Conservation (phyloP, 2,329 filamentous ascomycete genomes). For the Ophiostoma triangulosporum region DNA sequence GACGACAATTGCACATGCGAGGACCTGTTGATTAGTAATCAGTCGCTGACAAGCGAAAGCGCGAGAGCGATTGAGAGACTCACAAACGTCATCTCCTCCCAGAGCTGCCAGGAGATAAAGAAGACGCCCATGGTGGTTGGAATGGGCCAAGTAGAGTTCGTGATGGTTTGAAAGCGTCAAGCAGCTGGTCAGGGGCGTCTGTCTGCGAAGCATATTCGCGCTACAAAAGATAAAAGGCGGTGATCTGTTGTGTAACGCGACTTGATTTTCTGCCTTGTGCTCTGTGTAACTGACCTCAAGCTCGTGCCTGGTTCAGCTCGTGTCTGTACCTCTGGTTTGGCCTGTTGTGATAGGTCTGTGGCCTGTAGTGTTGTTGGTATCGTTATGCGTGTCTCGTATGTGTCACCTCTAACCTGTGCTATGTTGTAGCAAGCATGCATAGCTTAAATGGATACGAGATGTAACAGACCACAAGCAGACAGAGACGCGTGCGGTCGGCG, state of each 20-base stretch:
- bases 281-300: too few relatives aligned
- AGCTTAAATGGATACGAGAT: too few relatives aligned
- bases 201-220: background rate
- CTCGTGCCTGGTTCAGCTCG: too few relatives aligned
- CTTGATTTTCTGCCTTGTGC: background rate
- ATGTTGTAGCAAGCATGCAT: too few relatives aligned
- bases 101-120: constrained; percentile 60
- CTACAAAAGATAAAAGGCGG: background rate
- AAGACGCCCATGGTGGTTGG: constrained; percentile 33
- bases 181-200: background rate
- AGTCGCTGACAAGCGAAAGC: background rate
- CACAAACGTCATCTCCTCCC: constrained; percentile 85
- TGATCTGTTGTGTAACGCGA: background rate
- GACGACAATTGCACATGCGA: constrained; percentile 55
- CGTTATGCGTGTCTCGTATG: too few relatives aligned
- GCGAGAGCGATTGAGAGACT: background rate
- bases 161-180: too few relatives aligned
- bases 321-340: too few relatives aligned
- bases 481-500: too few relatives aligned
- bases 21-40: constrained; percentile 37
- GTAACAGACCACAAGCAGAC: background rate
- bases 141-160: background rate
- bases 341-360: too few relatives aligned
- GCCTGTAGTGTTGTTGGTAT: too few relatives aligned
- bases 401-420: too few relatives aligned